Evolutionary conservation across 2,329 filamentous ascomycete genomes (phyloP), one percentile per base, ranked within the genome.

Genomic region (Nemania sp.): DNA sequence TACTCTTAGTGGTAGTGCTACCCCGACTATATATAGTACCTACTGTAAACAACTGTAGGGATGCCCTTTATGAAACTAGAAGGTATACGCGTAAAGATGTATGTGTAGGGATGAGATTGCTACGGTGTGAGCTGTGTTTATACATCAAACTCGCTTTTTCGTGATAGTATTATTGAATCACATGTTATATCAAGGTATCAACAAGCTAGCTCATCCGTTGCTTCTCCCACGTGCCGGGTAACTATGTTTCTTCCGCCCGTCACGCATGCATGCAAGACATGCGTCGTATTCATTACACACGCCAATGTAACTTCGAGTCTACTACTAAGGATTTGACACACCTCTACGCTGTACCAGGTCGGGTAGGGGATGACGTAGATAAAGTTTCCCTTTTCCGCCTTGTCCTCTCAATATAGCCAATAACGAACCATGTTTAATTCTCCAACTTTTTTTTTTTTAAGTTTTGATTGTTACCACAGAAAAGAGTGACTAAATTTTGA

Each of bases 211-310:
- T 55, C 49, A 45, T 56, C 53, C n/a, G 59, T 20, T 24, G 32
- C 32, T 24, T 15, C 35, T 53, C 49, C 65, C 60, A 63, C 51
- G 38, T 51, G 41, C 43, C 55, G n/a, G 65, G 55, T 56, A 24
- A 52, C 29, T 51, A 61, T 51, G 24, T 24, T 22, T 41, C 52
- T 62, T 35, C 32, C 32, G 32, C 29, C 60, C 49, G 55, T 60
- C 20, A 60, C 54, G 54, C 65, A 59, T 67, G 65, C 66, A 68
- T 64, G 61, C 43, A 43, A 61, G 61, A 61, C 61, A 67, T 64
- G 56, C 52, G n/a, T 64, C 15, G 65, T 67, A 60, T 68, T 57
- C 7, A 54, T 57, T 61, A 51, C 55, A 4, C 60, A 67, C 56
- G 43, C 47, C 47, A 47, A 68, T 68, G 62, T 58, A 54, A 68